phyloP scores from a whole-genome alignment of 2,329 filamentous ascomycete species.

The Cladosporium velox region DNA sequence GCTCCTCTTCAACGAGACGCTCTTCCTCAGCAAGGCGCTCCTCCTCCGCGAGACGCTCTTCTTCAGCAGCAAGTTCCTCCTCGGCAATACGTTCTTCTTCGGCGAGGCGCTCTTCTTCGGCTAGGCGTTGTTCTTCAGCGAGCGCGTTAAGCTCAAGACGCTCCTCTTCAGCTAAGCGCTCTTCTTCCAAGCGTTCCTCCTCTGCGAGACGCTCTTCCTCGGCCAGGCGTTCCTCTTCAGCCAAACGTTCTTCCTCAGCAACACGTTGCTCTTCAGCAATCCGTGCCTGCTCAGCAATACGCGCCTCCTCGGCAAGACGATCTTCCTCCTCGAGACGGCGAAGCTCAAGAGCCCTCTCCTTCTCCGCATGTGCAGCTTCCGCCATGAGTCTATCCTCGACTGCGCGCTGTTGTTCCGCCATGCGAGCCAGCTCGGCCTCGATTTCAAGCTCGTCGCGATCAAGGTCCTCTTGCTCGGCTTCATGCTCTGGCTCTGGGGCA shows the following conservation, averaged over 20 bases:
- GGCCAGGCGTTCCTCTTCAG: slow-evolving; percentile 9
- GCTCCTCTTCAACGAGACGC: background rate
- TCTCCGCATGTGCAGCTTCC: slow-evolving; percentile 44
- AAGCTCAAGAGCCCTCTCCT: slow-evolving; percentile 11
- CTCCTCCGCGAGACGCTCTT: slow-evolving; percentile 4
- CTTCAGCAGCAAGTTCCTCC: slow-evolving; percentile 3
- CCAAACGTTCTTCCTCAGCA: slow-evolving; percentile 4
- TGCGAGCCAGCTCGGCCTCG: slow-evolving; percentile 36
- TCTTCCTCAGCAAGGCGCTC: slow-evolving; percentile 9
- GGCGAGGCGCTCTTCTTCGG: slow-evolving; percentile 4
- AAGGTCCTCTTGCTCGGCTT: slow-evolving; percentile 27
- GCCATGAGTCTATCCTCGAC: slow-evolving; percentile 42
- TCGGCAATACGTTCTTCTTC: slow-evolving; percentile 1
- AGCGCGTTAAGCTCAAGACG: background rate
- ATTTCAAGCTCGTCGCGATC: slow-evolving; percentile 35
- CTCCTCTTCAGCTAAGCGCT: slow-evolving; percentile 8
- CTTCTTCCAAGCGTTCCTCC: background rate
- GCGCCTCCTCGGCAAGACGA: slow-evolving; percentile 7
- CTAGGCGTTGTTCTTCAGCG: slow-evolving; percentile 9
- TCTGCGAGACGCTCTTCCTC: slow-evolving; percentile 16
- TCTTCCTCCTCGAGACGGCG: slow-evolving; percentile 8
- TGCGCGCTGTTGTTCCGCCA: slow-evolving; percentile 31
- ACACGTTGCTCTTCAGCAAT: background rate
- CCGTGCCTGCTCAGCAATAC: slow-evolving; percentile 13
- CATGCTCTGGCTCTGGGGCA: slow-evolving; percentile 24